Evolutionary conservation across 78 protist species (phyloP), one percentile per base, ranked within the genome.

Genomic region (Tieghemostelium lacteum): DNA sequence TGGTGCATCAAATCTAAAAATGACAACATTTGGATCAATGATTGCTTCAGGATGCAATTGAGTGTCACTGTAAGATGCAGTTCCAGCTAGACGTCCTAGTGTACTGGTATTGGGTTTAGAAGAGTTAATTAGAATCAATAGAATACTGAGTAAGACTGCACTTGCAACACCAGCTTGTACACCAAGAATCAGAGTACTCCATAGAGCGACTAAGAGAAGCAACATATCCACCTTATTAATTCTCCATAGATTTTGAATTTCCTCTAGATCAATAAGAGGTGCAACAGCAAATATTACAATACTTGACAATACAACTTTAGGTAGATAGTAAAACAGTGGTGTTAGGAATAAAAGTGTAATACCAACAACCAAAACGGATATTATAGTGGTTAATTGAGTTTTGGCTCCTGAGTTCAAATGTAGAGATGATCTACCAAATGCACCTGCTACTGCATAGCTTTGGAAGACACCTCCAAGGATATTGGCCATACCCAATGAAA

Each of bases 361-460:
- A 34, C 75, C 75, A 22, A 83, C 89, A 2, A 83, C 76, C 2
- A 83, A 31, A 3, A 63, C 75, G 0, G 76, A 60, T 19, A 83
- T 54, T 20, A 83, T 36, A 0, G 89, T 83, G 17, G 89, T 72
- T 4, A 83, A 5, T 61, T 70, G 89, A 8, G 89, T 83, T 49
- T 83, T 83, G 55, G 75, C 70, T 33, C 89, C 89, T 20, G 89
- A 71, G 7, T 64, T 34, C 24, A 72, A n/a, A 37, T 83, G 75
- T 12, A 83, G 24, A 2, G 76, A 70, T 4, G 76, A 54, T 54
- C 89, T 42, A 19, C 83, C 83, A 45, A 83, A 72, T 0, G 89
- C 75, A 50, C 89, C 89, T 3, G 89, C 89, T 8, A 40, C 63
- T 29, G 89, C 76, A 28, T 67, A 67, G 1, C 52, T 4, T 83